Evolutionary conservation across 345 rosid genomes (phyloP).

Genomic region (Kandelia obovata): DNA sequence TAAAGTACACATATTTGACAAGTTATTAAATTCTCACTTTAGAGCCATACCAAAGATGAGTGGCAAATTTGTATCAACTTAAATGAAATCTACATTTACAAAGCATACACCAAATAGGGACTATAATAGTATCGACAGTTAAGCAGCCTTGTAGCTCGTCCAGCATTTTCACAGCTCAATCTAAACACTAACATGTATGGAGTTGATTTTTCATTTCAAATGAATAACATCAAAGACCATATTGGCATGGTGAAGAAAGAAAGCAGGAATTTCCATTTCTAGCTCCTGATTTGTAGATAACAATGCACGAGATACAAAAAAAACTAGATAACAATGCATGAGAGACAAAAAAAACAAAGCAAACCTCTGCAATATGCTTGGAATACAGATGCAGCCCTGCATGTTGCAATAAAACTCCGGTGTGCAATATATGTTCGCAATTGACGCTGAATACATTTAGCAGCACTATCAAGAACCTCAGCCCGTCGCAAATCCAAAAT

Average conservation of each 20-base stretch:
- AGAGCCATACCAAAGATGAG: too few species aligned
- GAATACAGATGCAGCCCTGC: conserved; percentile 59
- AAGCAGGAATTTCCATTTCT: neutral
- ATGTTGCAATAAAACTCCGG: conserved; percentile 46
- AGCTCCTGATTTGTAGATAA: neutral
- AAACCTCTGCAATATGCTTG: conserved; percentile 91
- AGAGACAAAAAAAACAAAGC: neutral
- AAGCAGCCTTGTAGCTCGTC: too few species aligned
- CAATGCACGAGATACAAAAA: neutral
- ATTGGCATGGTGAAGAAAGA: neutral
- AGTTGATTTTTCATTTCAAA: too few species aligned
- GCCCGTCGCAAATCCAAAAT: conserved; percentile 74
- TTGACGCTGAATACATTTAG: conserved; percentile 63
- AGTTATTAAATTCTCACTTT: too few species aligned
- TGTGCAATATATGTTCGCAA: conserved; percentile 58
- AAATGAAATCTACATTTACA: too few species aligned
- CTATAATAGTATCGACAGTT: too few species aligned
- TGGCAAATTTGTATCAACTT: too few species aligned
- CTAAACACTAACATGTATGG: too few species aligned
- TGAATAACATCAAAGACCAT: neutral
- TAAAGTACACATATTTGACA: neutral
- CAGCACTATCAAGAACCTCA: conserved; percentile 83
- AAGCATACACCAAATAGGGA: too few species aligned
- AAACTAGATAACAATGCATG: neutral
- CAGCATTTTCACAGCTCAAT: too few species aligned